Conservation (phyloP, 225 moss, liverwort and hornwort species). For the Straminergon stramineum region DNA sequence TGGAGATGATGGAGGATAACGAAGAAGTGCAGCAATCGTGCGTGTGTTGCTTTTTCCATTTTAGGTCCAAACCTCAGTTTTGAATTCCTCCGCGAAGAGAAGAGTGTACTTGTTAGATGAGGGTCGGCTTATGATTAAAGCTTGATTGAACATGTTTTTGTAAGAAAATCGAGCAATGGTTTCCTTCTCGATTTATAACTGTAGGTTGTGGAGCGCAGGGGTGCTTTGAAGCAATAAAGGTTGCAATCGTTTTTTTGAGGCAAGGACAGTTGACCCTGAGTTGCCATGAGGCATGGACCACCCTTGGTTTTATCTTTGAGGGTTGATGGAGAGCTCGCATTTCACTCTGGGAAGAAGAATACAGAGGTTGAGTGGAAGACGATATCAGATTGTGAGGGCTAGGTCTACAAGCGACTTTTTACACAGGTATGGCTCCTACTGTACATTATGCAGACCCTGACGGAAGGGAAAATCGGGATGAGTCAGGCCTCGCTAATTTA, state of each 20-base stretch:
- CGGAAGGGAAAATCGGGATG: not conserved
- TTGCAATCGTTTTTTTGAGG: not conserved
- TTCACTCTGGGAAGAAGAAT: conserved; percentile 10
- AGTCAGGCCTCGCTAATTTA: not conserved
- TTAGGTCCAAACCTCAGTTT: not conserved
- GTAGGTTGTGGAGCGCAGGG: conserved; percentile 28
- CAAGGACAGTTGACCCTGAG: conserved; percentile 3
- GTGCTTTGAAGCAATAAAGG: conserved; percentile 1
- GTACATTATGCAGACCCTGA: conserved; percentile 20
- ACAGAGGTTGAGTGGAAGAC: conserved; percentile 2
- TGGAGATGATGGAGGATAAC: not conserved
- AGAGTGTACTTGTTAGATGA: not conserved
- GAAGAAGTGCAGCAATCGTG: not conserved
- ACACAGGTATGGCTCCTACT: conserved; percentile 15
- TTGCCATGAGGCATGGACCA: conserved; percentile 8
- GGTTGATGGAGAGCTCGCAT: conserved; percentile 17
- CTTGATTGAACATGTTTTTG: not conserved
- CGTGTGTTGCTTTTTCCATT: not conserved
- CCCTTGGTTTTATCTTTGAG: conserved; percentile 11
- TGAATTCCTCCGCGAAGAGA: not conserved
- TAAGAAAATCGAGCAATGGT: not conserved
- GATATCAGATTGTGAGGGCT: not conserved
- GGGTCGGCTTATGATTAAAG: not conserved
- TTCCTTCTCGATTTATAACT: not conserved
- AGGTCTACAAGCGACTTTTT: not conserved